phyloP scores from a whole-genome alignment of 768 basidiomycete genomes.

The Lactarius deliciosus region DNA sequence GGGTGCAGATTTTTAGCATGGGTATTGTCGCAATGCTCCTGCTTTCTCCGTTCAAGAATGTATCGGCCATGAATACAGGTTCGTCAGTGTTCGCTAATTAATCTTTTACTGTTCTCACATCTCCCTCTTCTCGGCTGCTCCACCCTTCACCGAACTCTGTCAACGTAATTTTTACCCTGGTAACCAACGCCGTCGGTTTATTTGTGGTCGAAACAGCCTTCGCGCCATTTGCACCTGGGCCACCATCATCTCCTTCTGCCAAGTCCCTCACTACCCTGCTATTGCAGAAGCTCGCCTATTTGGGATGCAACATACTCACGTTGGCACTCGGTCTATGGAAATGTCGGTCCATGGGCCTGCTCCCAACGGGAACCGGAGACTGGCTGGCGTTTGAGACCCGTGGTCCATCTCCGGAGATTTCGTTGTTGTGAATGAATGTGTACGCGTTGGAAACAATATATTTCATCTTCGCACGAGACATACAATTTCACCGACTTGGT shows the following conservation, averaged over 20 bases:
- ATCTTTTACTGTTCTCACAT: background rate
- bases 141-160: background rate
- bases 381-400: constrained; percentile 93
- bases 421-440: constrained; percentile 19
- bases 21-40: constrained; percentile 95
- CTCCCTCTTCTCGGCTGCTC: background rate
- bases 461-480: background rate
- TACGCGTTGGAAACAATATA: background rate
- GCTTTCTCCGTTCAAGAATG: constrained; percentile 79
- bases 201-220: constrained; percentile 50
- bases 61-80: constrained; percentile 79
- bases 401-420: constrained; percentile 51
- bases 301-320: constrained; percentile 73
- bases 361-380: constrained; percentile 89
- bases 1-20: constrained; percentile 95
- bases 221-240: constrained; percentile 66
- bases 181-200: background rate
- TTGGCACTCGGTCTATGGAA: constrained; percentile 89
- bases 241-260: constrained; percentile 45
- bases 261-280: constrained; percentile 51
- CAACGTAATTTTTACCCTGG: background rate
- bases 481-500: background rate
- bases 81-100: constrained; percentile 32
- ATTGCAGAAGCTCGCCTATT: constrained; percentile 68
- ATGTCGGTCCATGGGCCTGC: constrained; percentile 86